phyloP scores from a whole-genome alignment of 2,329 filamentous ascomycete species.

The Talaromyces albobiverticillius region DNA sequence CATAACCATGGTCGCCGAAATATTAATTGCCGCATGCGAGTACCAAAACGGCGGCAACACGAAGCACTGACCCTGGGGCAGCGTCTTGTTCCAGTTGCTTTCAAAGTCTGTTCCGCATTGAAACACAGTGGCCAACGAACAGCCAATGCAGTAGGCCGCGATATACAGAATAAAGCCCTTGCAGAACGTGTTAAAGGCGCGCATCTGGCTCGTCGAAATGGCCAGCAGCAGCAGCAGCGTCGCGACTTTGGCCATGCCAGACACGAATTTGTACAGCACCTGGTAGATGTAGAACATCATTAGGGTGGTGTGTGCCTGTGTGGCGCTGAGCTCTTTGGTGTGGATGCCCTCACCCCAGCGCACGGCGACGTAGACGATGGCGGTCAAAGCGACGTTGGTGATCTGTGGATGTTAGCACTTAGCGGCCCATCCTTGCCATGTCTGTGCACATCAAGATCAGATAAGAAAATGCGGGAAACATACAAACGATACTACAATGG shows the following conservation, averaged over 20 bases:
- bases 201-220: neutral
- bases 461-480: neutral
- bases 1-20: constrained; percentile 3
- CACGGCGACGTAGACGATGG: neutral
- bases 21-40: constrained; percentile 3
- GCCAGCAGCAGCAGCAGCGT: neutral
- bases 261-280: constrained; percentile 7
- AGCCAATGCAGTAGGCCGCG: neutral
- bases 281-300: constrained; percentile 8
- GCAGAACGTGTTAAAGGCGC: neutral
- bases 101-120: constrained; percentile 3
- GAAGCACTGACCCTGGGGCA: neutral
- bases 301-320: neutral
- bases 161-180: constrained; percentile 7
- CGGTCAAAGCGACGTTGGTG: constrained; percentile 3
- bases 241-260: constrained; percentile 5
- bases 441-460: too few relatives aligned
- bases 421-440: too few relatives aligned
- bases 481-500: constrained; percentile 1
- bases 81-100: constrained; percentile 10
- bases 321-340: neutral
- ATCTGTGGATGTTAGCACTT: neutral
- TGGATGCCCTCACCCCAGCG: constrained; percentile 8
- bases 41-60: constrained; percentile 8
- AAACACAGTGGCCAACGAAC: neutral